Conservation (phyloP, 176 grass and related monocot species). For the Aegilops longissima region DNA sequence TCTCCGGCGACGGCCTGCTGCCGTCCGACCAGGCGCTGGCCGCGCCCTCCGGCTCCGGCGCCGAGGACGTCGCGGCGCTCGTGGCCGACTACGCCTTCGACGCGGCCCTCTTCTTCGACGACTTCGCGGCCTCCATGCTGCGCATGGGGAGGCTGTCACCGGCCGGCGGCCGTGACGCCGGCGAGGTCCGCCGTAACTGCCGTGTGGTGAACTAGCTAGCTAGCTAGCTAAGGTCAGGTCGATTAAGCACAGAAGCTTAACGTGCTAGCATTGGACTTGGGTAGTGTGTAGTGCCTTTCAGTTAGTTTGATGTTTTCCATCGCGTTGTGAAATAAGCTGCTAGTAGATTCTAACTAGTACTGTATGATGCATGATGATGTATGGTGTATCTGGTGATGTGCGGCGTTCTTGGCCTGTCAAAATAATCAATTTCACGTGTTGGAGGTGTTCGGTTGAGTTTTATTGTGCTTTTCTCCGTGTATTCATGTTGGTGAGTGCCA, state of each 20-base stretch:
- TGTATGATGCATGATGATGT: neutral
- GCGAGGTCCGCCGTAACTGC: constrained; percentile 63
- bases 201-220: constrained; percentile 50
- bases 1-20: constrained; percentile 79
- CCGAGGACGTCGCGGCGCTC: constrained; percentile 43
- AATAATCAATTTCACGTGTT: neutral
- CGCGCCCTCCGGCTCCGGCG: neutral
- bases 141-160: constrained; percentile 69
- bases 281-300: neutral
- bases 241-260: neutral
- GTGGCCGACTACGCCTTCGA: constrained; percentile 71
- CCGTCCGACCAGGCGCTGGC: constrained; percentile 76
- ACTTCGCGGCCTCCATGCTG: constrained; percentile 66
- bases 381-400: neutral
- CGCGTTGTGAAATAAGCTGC: neutral
- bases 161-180: neutral
- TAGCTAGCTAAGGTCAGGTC: neutral
- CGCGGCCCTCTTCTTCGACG: constrained; percentile 59
- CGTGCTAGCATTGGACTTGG: neutral
- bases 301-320: neutral
- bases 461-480: neutral
- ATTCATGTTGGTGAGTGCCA: neutral
- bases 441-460: neutral
- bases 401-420: neutral
- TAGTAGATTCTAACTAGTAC: neutral